Evolutionary conservation across 1,284 basidiomycete species (phyloP).

Genomic region (Fereydounia khargensis): DNA sequence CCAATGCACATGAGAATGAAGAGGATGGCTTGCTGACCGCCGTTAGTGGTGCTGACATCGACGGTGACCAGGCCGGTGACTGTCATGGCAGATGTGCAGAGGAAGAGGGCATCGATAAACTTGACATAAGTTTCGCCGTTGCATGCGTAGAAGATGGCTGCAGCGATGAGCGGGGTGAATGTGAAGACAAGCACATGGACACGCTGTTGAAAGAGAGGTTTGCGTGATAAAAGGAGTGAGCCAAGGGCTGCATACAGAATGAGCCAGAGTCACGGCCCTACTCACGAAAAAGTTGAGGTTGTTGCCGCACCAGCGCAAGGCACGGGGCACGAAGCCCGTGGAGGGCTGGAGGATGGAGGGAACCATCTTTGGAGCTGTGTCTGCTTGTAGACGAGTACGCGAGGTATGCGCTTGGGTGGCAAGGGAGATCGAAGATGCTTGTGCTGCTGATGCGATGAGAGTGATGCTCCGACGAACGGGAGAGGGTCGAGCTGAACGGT

Average conservation of each 20-base stretch:
- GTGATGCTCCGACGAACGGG: neutral
- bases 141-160: slow-evolving; percentile 65
- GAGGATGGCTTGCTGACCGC: slow-evolving; percentile 73
- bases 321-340: neutral
- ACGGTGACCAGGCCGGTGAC: slow-evolving; percentile 75
- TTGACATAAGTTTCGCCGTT: slow-evolving; percentile 51
- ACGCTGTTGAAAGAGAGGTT: slow-evolving; percentile 19
- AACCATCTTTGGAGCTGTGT: neutral
- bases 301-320: slow-evolving; percentile 13
- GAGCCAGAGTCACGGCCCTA: neutral
- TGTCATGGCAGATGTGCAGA: slow-evolving; percentile 73
- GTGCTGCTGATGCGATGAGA: neutral
- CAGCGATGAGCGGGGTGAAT: slow-evolving; percentile 71
- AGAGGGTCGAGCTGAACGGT: neutral
- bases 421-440: neutral
- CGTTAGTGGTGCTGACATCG: slow-evolving; percentile 71
- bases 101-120: slow-evolving; percentile 74
- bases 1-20: slow-evolving; percentile 55
- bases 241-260: neutral
- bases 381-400: neutral
- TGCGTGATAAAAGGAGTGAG: neutral
- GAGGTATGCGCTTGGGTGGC: neutral
- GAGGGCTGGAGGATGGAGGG: neutral
- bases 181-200: slow-evolving; percentile 67
- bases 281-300: slow-evolving; percentile 36